A percentile compares a stretch with the other conserved stretches of the same genome.
phyloP scores from a whole-genome alignment of 306 rosid genomes.

The Morella rubra region DNA sequence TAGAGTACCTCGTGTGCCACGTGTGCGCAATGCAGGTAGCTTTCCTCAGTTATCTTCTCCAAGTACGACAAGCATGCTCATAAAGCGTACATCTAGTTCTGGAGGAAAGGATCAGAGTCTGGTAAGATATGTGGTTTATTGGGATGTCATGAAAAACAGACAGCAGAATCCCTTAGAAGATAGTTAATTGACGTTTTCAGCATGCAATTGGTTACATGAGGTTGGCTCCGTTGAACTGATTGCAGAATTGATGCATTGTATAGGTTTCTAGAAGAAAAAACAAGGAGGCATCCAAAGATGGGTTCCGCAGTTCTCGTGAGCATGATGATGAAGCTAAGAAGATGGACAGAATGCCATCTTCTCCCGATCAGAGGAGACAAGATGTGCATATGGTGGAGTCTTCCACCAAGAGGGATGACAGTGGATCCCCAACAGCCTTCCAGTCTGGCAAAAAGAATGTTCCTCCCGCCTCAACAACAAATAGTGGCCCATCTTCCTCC shows the following conservation, averaged over 20 bases:
- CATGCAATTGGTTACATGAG: slow-evolving; percentile 10
- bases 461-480: slow-evolving; percentile 55
- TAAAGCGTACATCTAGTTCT: slow-evolving; percentile 65
- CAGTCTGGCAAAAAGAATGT: slow-evolving; percentile 50
- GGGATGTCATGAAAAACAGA: not conserved
- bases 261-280: slow-evolving; percentile 74
- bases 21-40: slow-evolving; percentile 75
- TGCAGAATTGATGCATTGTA: slow-evolving; percentile 16
- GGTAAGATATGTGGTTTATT: slow-evolving; percentile 41
- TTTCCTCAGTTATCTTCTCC: slow-evolving; percentile 79
- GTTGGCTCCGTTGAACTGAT: slow-evolving; percentile 20
- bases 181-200: slow-evolving; percentile 8
- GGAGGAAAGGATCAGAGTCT: slow-evolving; percentile 73
- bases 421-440: slow-evolving; percentile 45
- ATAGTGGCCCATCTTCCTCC: slow-evolving; percentile 66
- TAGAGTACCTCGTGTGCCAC: slow-evolving; percentile 97
- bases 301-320: slow-evolving; percentile 58
- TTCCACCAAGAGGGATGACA: slow-evolving; percentile 60
- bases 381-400: slow-evolving; percentile 51
- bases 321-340: slow-evolving; percentile 70
- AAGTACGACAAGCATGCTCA: slow-evolving; percentile 67
- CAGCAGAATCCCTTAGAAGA: not conserved
- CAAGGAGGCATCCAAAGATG: slow-evolving; percentile 77
- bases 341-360: slow-evolving; percentile 52
- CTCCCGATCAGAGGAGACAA: slow-evolving; percentile 68